A percentile compares a stretch with the other conserved stretches of the same genome.
Conservation (phyloP, 2,329 filamentous ascomycete species). For the Colletotrichum sublineola region DNA sequence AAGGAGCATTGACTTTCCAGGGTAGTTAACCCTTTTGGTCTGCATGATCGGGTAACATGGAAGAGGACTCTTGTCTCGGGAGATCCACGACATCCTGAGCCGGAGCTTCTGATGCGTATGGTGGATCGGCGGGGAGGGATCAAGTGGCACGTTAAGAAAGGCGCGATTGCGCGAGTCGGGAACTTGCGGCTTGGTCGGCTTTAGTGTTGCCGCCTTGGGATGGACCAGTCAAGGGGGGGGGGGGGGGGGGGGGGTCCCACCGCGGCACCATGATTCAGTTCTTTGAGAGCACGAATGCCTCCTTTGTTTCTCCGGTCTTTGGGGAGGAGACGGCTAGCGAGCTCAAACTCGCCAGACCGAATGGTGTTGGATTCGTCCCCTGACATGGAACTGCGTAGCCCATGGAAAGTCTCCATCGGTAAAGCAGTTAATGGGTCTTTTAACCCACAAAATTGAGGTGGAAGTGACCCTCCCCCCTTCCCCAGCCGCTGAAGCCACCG, state of each 20-base stretch:
- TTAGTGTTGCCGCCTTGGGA: no score
- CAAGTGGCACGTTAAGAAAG: not conserved
- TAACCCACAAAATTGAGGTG: not conserved
- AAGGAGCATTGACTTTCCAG: constrained; percentile 5
- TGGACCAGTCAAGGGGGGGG: no score
- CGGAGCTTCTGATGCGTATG: constrained; percentile 15
- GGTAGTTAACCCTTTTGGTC: not conserved
- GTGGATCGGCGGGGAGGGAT: constrained; percentile 7
- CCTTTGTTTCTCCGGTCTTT: not conserved
- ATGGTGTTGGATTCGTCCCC: not conserved
- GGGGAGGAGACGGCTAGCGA: not conserved
- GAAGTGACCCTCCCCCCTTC: not conserved
- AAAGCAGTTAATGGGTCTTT: not conserved
- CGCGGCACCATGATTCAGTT: not conserved
- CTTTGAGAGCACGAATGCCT: not conserved
- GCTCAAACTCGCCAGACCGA: not conserved
- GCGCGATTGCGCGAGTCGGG: constrained; percentile 1
- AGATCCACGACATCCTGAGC: constrained; percentile 5
- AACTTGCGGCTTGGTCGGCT: not conserved
- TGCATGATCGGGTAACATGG: constrained; percentile 15
- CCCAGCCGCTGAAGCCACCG: not conserved
- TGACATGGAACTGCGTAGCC: not conserved
- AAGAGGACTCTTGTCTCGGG: not conserved
- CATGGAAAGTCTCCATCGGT: not conserved
- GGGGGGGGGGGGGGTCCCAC: no score